These are phyloP conservation scores for Pseudozyma sp. DNA, from an alignment of 1,284 basidiomycete genomes.

Conservation along the genomic window DNA sequence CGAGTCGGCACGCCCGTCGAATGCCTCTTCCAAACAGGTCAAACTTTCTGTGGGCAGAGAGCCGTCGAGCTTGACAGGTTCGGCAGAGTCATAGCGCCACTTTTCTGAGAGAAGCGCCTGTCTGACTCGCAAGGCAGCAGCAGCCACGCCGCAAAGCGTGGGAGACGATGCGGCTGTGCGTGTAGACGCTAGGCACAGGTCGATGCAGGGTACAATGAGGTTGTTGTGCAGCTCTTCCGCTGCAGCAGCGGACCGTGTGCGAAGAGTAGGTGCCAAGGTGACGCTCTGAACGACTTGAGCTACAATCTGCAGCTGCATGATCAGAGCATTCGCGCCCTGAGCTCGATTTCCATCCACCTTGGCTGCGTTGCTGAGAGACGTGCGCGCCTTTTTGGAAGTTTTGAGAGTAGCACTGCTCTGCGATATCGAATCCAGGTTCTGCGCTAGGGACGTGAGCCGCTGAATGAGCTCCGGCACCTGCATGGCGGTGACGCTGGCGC, in stretches of 20 bases:
- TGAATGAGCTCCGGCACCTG: constrained; percentile 37
- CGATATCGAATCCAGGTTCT: constrained; percentile 5
- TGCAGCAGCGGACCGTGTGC: constrained; percentile 31
- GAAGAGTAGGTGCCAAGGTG: constrained; percentile 25
- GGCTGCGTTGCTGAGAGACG: background rate
- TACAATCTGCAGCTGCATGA: constrained; percentile 27
- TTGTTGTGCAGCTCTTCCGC: constrained; percentile 35
- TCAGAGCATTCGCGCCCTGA: constrained; percentile 2
- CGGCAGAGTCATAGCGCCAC: constrained; percentile 43
- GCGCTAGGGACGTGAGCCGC: constrained; percentile 7
- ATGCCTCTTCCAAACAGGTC: constrained; percentile 24
- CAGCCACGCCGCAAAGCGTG: constrained; percentile 17
- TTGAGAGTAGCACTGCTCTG: constrained; percentile 3
- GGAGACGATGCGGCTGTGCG: background rate
- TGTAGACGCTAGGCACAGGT: constrained; percentile 11
- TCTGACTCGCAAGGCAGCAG: constrained; percentile 36
- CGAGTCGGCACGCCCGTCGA: constrained; percentile 35
- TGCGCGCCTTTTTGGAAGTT: constrained; percentile 30
- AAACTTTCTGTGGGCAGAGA: constrained; percentile 34
- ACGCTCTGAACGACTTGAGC: constrained; percentile 38
- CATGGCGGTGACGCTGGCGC: constrained; percentile 36
- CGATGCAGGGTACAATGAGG: constrained; percentile 35
- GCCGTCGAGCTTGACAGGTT: constrained; percentile 46
- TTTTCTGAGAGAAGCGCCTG: constrained; percentile 35
- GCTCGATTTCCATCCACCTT: constrained; percentile 1